Percentiles rank a stretch among this genome's conserved stretches.
Evolutionary conservation across 2,329 filamentous ascomycete genomes (phyloP).

Genomic region (Ophiosphaerella korrae): DNA sequence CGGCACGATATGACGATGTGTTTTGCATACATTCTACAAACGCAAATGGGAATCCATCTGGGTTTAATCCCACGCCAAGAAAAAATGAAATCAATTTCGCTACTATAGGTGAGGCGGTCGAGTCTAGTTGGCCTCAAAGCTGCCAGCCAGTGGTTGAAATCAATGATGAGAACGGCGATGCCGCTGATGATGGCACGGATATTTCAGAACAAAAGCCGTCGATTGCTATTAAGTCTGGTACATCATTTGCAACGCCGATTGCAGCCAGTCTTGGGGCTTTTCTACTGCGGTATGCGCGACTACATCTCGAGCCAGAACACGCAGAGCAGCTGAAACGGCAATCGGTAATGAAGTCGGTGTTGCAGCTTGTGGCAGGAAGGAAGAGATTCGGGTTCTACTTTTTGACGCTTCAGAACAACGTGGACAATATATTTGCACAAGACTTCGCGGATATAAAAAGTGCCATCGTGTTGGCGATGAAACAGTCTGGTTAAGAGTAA

Average conservation of each 20-base stretch:
- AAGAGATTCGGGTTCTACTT: not conserved
- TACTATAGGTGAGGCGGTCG: not conserved
- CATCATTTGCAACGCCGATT: not conserved
- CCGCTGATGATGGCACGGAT: not conserved
- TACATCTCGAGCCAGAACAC: not conserved
- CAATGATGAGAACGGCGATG: too few species aligned
- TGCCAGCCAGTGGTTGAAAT: too few species aligned
- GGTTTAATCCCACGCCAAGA: not conserved
- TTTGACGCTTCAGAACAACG: not conserved
- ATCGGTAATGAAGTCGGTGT: not conserved
- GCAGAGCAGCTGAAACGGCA: not conserved
- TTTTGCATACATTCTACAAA: not conserved
- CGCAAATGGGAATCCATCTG: not conserved
- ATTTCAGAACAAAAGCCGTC: not conserved
- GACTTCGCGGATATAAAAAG: too few species aligned
- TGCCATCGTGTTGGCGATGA: too few species aligned
- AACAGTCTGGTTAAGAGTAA: too few species aligned
- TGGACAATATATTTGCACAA: not conserved
- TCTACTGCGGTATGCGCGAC: not conserved
- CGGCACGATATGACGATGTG: not conserved
- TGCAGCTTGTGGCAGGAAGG: not conserved
- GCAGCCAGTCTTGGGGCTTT: not conserved
- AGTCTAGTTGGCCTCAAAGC: not conserved
- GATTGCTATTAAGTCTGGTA: not conserved
- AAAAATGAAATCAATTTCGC: not conserved